These are phyloP conservation scores for Eremomyces bilateralis DNA, from an alignment of 495 filamentous ascomycete genomes.

Conservation along the genomic window DNA sequence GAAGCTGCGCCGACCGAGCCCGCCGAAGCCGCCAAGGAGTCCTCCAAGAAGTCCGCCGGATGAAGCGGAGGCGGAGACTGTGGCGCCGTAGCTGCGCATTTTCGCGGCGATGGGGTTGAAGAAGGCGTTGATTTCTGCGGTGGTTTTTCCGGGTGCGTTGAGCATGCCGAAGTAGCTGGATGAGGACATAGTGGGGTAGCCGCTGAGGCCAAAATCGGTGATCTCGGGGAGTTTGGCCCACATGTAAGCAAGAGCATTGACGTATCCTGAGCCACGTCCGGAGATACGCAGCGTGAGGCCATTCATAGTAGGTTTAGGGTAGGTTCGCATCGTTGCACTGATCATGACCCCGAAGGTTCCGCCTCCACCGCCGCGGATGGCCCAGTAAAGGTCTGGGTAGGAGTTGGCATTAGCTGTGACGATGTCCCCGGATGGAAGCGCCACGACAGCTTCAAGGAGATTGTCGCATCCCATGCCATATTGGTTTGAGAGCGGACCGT, in stretches of 20 bases:
- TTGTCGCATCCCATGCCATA: slow-evolving; percentile 4
- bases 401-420: background rate
- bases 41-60: background rate
- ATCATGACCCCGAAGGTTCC: too few species aligned
- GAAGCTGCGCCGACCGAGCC: background rate
- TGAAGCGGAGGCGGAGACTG: background rate
- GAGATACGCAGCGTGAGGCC: background rate
- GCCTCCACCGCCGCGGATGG: background rate
- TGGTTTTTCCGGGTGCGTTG: background rate
- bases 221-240: background rate
- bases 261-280: background rate
- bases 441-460: slow-evolving; percentile 1
- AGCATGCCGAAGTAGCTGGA: background rate
- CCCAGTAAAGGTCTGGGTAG: background rate
- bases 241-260: background rate
- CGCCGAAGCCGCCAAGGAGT: background rate
- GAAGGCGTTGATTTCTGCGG: background rate
- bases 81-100: background rate
- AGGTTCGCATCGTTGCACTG: background rate
- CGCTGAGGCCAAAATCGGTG: background rate
- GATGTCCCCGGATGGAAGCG: slow-evolving; percentile 1
- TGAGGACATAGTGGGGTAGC: background rate
- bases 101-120: background rate
- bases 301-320: background rate
- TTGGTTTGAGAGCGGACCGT: slow-evolving; percentile 3